Evolutionary conservation across 805 yeast species (phyloP), one percentile per base, ranked within the genome.

Genomic region (Myxozyma kluyveri): DNA sequence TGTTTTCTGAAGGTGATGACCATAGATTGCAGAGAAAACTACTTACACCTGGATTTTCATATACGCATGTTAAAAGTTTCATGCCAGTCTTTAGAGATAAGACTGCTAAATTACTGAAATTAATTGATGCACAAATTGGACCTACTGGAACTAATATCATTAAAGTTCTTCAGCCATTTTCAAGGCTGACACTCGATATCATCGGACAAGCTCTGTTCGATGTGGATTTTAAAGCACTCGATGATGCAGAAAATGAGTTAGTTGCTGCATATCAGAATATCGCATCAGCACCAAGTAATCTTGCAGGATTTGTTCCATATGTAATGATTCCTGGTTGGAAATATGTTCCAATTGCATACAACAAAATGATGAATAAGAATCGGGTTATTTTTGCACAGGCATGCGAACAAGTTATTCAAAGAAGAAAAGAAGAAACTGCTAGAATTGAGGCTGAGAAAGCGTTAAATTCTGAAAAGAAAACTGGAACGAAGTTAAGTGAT

Each of bases 1-100:
- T 56, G 9, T 52, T 52, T 44, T 43, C 57, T 4, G 60, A 56
- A 37, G 60, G 60, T 22, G 60, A 56, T 9, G 44, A 10, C 40
- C 60, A 56, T 21, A 49, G 42, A 32, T 47, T 33, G 17, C 60
- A 56, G 33, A 38, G 60, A 9, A 52, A 49, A 27, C 26, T 49
- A 22, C 47, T 56, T 6, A 49, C 49, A 54, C 60, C 60, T 1
- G 60, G 52, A 29, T 52, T 56, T 33, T 22, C 54, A 14, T 47
- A 24, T 37, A 41, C 42, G 5, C 46, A 49, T 24, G 23, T 49
- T 9, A 48, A 47, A 22, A 40, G 49, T 1, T 45, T 56, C 19
- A 57, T 47, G 3, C 60, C 60, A 5, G 21, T 47, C 7, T 52
- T 56, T 26, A 41, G 48, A 6, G 39, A 37, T 6, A 52, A 56